Percentiles rank a stretch among this genome's conserved stretches.
These are phyloP conservation scores for Bauhinia variegata DNA, from an alignment of 306 rosid species.

Conservation along the genomic window DNA sequence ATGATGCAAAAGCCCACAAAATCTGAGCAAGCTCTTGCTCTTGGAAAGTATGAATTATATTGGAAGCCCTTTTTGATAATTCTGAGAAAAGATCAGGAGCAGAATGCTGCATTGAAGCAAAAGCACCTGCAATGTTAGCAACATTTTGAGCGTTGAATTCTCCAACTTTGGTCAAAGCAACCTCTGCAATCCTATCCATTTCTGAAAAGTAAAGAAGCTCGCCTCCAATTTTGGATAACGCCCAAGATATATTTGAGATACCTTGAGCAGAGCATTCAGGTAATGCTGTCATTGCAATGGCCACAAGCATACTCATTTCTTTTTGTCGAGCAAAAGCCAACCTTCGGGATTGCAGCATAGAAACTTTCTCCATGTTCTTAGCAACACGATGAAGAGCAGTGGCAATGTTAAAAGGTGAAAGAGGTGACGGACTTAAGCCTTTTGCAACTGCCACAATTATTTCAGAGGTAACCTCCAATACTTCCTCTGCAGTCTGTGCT, in stretches of 20 bases:
- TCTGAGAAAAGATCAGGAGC: slow-evolving; percentile 74
- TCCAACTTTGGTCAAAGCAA: slow-evolving; percentile 72
- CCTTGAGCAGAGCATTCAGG: slow-evolving; percentile 94
- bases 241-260: slow-evolving; percentile 88
- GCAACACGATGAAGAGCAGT: no score
- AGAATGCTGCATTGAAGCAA: slow-evolving; percentile 94
- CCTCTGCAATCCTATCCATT: slow-evolving; percentile 94
- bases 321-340: slow-evolving; percentile 82
- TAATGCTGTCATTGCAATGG: slow-evolving; percentile 79
- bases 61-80: slow-evolving; percentile 69
- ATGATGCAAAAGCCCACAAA: slow-evolving; percentile 92
- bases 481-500: slow-evolving; percentile 85
- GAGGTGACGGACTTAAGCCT: slow-evolving; percentile 93
- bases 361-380: slow-evolving; percentile 86
- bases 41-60: slow-evolving; percentile 69
- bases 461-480: slow-evolving; percentile 75
- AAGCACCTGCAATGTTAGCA: slow-evolving; percentile 90
- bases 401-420: slow-evolving; percentile 87
- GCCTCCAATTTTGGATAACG: slow-evolving; percentile 92
- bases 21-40: slow-evolving; percentile 95
- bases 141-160: slow-evolving; percentile 89
- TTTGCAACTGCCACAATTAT: slow-evolving; percentile 76
- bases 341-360: slow-evolving; percentile 69
- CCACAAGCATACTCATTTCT: slow-evolving; percentile 92
- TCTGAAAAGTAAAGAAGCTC: slow-evolving; percentile 85